Evolutionary conservation across 805 yeast species (phyloP).

Genomic region (Candida palmyrensis): DNA sequence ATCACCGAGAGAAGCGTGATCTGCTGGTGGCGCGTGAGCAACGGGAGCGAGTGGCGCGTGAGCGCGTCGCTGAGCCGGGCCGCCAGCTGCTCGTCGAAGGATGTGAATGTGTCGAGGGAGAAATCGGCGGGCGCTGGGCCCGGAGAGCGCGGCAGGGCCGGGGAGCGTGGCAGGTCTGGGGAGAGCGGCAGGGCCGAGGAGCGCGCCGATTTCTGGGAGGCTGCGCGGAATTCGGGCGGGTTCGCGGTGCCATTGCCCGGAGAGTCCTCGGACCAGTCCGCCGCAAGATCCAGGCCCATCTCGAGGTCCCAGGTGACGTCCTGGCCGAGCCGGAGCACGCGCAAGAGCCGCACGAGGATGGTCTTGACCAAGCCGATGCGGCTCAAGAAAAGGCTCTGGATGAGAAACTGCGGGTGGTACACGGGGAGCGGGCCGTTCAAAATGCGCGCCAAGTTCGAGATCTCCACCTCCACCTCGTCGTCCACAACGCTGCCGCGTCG

Average conservation of each 20-base stretch:
- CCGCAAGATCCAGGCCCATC: constrained; percentile 21
- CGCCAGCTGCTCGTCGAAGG: constrained; percentile 40
- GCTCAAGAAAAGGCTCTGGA: constrained; percentile 66
- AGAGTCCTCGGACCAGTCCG: constrained; percentile 6
- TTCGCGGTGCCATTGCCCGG: not conserved
- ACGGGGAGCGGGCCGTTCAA: constrained; percentile 86
- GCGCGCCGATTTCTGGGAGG: not conserved
- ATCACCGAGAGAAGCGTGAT: constrained; percentile 70
- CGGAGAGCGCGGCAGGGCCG: no score
- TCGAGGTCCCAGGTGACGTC: constrained; percentile 29
- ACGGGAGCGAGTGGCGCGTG: constrained; percentile 65
- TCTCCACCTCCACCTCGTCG: constrained; percentile 19
- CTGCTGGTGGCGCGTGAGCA: constrained; percentile 87
- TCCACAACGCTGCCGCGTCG: constrained; percentile 2
- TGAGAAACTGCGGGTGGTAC: constrained; percentile 84
- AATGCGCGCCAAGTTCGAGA: constrained; percentile 68
- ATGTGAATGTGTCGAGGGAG: constrained; percentile 17
- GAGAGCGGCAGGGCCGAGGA: not conserved
- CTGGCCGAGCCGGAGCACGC: constrained; percentile 40
- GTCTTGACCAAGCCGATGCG: constrained; percentile 50
- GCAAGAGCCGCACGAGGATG: constrained; percentile 50
- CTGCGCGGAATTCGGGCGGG: not conserved
- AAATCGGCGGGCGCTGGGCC: no score
- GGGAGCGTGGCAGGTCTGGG: no score
- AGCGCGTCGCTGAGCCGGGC: constrained; percentile 53